phyloP scores from a whole-genome alignment of 1,284 basidiomycete species.

The Gomphus bonarii region DNA sequence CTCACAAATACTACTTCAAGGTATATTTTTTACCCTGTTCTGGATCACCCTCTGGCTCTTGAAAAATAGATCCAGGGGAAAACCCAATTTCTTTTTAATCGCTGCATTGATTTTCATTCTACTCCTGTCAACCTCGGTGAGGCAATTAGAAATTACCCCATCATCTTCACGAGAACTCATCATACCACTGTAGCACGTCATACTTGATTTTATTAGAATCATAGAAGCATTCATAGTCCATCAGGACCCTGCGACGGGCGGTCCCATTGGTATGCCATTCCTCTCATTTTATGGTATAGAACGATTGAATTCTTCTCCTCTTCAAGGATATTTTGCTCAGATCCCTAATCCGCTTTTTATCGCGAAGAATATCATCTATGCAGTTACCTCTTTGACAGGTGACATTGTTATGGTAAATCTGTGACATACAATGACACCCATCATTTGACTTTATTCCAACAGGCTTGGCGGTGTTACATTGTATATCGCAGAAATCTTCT shows the following conservation, averaged over 20 bases:
- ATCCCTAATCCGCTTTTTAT: background rate
- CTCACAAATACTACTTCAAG: background rate
- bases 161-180: background rate
- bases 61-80: background rate
- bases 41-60: background rate
- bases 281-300: background rate
- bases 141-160: background rate
- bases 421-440: background rate
- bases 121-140: background rate
- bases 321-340: background rate
- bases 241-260: background rate
- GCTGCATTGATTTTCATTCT: background rate
- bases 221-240: background rate
- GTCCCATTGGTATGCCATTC: background rate
- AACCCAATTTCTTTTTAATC: background rate
- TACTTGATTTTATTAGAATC: background rate
- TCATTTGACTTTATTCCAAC: background rate
- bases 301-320: background rate
- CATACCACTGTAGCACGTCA: background rate
- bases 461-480: background rate
- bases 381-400: background rate
- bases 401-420: background rate
- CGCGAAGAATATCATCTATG: background rate
- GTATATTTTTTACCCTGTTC: background rate
- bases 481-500: background rate